These are phyloP conservation scores for Prosopis cineraria DNA, from an alignment of 306 rosid genomes.

Conservation along the genomic window DNA sequence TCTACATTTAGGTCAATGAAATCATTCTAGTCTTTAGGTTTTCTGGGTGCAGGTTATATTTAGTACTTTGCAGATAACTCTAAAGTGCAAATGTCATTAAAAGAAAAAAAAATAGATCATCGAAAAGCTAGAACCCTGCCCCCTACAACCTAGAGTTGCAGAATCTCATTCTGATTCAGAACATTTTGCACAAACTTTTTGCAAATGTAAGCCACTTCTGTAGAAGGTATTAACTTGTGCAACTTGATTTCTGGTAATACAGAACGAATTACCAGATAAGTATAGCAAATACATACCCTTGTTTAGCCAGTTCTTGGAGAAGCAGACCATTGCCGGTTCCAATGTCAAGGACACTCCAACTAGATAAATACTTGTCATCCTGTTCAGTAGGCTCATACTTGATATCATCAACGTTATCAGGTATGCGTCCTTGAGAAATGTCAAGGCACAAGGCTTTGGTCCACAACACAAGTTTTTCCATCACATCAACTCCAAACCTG, in stretches of 20 bases:
- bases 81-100: too few relatives aligned
- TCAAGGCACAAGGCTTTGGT: conserved; percentile 76
- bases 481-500: conserved; percentile 94
- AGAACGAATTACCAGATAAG: conserved; percentile 26
- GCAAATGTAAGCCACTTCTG: conserved; percentile 1
- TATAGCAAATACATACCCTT: conserved; percentile 64
- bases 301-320: conserved; percentile 94
- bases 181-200: background rate
- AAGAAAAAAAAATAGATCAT: background rate
- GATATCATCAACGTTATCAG: conserved; percentile 61
- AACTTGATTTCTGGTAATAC: conserved; percentile 3
- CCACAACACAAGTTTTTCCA: conserved; percentile 92
- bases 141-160: background rate
- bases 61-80: background rate
- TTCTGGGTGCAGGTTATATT: background rate
- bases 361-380: conserved; percentile 53
- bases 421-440: conserved; percentile 63
- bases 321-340: conserved; percentile 99
- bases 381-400: conserved; percentile 60
- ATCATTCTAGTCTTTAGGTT: background rate
- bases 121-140: background rate
- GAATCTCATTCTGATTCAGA: background rate
- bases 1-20: background rate
- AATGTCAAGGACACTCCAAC: conserved; percentile 91
- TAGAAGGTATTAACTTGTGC: background rate